These are phyloP conservation scores for Magnolia officinalis DNA, from an alignment of 164 flowering plant species.

Conservation along the genomic window DNA sequence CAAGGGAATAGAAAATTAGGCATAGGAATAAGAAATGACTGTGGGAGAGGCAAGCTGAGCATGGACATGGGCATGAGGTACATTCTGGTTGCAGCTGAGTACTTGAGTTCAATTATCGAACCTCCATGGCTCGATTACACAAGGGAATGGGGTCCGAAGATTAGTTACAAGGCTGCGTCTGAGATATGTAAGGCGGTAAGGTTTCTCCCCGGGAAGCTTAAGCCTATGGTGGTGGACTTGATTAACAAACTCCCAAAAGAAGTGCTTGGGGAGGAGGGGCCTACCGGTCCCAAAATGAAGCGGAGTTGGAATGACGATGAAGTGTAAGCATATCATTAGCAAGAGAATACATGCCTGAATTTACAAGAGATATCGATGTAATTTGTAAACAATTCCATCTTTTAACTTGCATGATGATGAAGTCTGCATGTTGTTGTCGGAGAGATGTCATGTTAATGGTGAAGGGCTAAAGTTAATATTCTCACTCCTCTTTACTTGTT, in stretches of 20 bases:
- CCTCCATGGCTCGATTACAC: constrained; percentile 35
- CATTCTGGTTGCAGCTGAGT: constrained; percentile 26
- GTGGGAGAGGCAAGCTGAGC: constrained; percentile 24
- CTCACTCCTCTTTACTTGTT: no score
- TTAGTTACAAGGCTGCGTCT: constrained; percentile 15
- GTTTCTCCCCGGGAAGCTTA: constrained; percentile 27
- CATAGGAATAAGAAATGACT: constrained; percentile 45
- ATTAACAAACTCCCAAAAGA: constrained; percentile 30
- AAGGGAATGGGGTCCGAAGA: constrained; percentile 34
- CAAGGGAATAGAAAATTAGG: constrained; percentile 26
- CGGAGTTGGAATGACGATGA: constrained; percentile 36
- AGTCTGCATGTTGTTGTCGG: no score
- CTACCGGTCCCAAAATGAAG: constrained; percentile 41
- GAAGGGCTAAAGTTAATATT: no score
- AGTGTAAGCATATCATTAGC: constrained; percentile 13
- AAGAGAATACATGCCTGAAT: no score
- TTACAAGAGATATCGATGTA: no score
- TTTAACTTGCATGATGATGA: no score
- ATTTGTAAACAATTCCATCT: no score
- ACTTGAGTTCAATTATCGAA: constrained; percentile 20
- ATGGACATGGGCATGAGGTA: constrained; percentile 31
- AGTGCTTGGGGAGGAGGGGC: constrained; percentile 34
- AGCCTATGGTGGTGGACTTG: constrained; percentile 12
- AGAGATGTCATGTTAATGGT: no score
- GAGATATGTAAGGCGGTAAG: constrained; percentile 21